Evolutionary conservation across 2,329 filamentous ascomycete genomes (phyloP).

Genomic region (Sclerotinia trifoliorum): DNA sequence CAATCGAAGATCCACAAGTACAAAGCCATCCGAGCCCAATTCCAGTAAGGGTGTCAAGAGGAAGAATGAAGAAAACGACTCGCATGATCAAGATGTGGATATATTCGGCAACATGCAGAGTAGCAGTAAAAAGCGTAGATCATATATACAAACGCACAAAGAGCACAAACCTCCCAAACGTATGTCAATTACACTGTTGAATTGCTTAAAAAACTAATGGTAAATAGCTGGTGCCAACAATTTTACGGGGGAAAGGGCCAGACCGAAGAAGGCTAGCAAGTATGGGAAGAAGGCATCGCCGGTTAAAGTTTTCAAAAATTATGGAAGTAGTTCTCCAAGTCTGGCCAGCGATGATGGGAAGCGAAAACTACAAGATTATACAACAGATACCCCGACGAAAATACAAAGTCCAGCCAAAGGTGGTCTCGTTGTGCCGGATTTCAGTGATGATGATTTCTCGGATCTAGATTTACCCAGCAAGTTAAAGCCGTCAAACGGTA

Average conservation of each 20-base stretch:
- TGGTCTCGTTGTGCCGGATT: conserved; percentile 2
- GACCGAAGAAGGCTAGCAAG: neutral
- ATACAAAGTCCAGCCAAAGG: conserved; percentile 4
- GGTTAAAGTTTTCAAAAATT: neutral
- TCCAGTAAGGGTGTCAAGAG: conserved; percentile 25
- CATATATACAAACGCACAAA: conserved; percentile 9
- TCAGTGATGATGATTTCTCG: conserved; percentile 6
- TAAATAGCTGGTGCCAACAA: conserved; percentile 16
- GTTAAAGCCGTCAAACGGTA: neutral
- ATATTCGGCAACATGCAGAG: conserved; percentile 25
- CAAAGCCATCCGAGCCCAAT: conserved; percentile 3
- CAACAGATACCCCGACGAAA: neutral
- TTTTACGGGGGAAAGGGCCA: neutral
- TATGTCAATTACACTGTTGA: neutral
- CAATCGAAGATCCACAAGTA: neutral
- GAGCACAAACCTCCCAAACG: conserved; percentile 5
- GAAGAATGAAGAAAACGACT: conserved; percentile 24
- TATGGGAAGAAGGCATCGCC: conserved; percentile 14
- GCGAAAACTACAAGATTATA: neutral
- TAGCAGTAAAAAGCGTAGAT: conserved; percentile 18
- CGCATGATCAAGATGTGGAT: conserved; percentile 27
- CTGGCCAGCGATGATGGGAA: conserved; percentile 12
- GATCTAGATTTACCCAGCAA: conserved; percentile 7
- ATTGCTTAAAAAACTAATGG: conserved; percentile 12
- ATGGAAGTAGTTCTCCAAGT: conserved; percentile 18